Evolutionary conservation across 75 land plant genomes (phyloP), one percentile per base, ranked within the genome.

Genomic region (Pinus albicaulis): DNA sequence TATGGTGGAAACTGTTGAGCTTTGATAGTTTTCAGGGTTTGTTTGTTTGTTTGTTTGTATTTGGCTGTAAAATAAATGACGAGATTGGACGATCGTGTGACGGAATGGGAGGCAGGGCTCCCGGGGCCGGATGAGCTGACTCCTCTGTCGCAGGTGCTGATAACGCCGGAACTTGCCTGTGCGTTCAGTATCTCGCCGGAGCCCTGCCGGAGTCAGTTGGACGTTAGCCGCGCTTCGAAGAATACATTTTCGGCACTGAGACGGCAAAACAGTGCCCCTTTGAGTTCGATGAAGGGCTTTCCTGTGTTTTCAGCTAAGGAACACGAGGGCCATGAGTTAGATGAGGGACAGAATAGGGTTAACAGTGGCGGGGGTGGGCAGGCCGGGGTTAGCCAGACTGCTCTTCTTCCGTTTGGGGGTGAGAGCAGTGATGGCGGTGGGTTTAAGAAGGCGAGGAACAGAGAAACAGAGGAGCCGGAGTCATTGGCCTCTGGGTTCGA

Each of bases 181-280:
- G 98, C 98, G 12, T 97, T 97, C 82, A 86, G 90, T 68, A 92
- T 92, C 62, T 65, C 83, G 8, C 89, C 92, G 25, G 94, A 82
- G 26, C 86, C 86, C 1, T 59, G 56, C 78, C 80, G 82, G 12
- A 85, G 82, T 31, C 11, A 60, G 14, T 55, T 71, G 59, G 94
- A 92, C 55, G 92, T 92, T 60, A 74, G 80, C 70, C 88, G 90
- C 25, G 94, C 92, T 1, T 86, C 92, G 11, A 81, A 74, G 66
- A 36, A 26, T 76, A 89, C 95, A 0, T 22, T 88, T 23, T 84
- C 87, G 24, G 36, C 58, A 0, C 72, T 90, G 44, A 60, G 82
- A 34, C 74, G 24, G 20, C 16, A 34, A 20, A 52, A 63, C n/a
- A 55, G 76, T 53, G 64, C 61, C 65, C 80, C 85, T 64, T 31